Conservation (phyloP, 2,329 filamentous ascomycete species). For the Epichloe festucae region DNA sequence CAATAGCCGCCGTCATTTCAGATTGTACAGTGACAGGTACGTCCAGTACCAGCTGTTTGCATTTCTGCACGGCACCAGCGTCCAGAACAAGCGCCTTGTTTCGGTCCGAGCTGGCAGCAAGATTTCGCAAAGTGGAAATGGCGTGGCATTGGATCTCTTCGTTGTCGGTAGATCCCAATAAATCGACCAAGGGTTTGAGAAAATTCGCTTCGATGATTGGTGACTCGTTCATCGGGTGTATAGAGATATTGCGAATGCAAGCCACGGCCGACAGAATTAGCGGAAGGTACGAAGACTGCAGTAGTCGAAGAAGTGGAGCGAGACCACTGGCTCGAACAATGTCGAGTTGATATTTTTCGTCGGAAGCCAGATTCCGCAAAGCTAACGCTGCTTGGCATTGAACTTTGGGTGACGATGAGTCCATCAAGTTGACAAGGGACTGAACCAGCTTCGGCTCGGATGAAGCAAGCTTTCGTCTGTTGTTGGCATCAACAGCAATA, state of each 20-base stretch:
- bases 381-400: conserved; percentile 95
- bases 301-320: conserved; percentile 69
- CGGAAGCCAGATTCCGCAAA: conserved; percentile 86
- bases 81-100: conserved; percentile 98
- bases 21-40: conserved; percentile 92
- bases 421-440: conserved; percentile 90
- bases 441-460: conserved; percentile 86
- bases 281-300: conserved; percentile 91
- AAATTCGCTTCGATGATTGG: conserved; percentile 98
- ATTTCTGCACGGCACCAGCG: conserved; percentile 94
- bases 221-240: conserved; percentile 93
- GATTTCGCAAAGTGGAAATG: conserved; percentile 88
- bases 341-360: conserved; percentile 97
- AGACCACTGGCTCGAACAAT: conserved; percentile 86
- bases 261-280: conserved; percentile 94
- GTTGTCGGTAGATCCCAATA: conserved; percentile 90
- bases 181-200: conserved; percentile 80
- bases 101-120: conserved; percentile 90
- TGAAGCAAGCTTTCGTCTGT: conserved; percentile 80
- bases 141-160: conserved; percentile 99
- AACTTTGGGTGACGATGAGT: conserved; percentile 92
- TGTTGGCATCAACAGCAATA: conserved; percentile 87
- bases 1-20: conserved; percentile 99
- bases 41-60: conserved; percentile 88
- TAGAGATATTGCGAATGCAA: conserved; percentile 97